Evolutionary conservation across 148 eudicot genomes (phyloP), one percentile per base, ranked within the genome.

Genomic region (Vaccinium darrowii): DNA sequence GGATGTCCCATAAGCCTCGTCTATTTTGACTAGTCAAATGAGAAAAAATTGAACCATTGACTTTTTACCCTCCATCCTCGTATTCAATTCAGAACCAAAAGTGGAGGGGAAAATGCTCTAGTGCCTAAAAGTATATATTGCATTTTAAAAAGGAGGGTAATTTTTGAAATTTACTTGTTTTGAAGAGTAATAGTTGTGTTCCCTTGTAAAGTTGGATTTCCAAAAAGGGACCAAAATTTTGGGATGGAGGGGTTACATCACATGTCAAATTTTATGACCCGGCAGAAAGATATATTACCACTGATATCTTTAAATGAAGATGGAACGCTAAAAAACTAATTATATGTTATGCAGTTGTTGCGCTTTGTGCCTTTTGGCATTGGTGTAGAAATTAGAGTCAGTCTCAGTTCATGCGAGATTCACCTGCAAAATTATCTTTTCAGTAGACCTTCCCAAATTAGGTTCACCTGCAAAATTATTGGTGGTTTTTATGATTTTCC

Each of bases 321-420:
- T 69, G 36, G 73, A 12, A 10, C 0, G 39, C 74, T 27, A 27
- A 69, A 27, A 7, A 69, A 69, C 13, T 69, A 27, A 27, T 39
- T 11, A 25, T 7, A 25, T 12, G 7, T 12, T 69, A 12, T 21
- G 8, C 27, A 21, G 69, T 63, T 69, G 74, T 23, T 69, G 39
- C 18, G 8, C 18, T 69, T 69, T 69, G 74, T 18, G 33, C 30
- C 74, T 16, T 27, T 69, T 27, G 74, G 43, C 74, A 12, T 69
- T 69, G 3, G 19, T 30, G 39, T 69, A 30, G 74, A 69, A 69
- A 69, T 69, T 30, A 69, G 27, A 69, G 43, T 69, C 74, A 30
- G 74, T 69, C 39, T 43, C 72, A 65, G 14, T 65, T 58, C 71
- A 36, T 80, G 69, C 57, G 82, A 16, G n/a, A 58, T 18, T 79